A percentile compares a stretch with the other conserved stretches of the same genome.
Conservation (phyloP, 2,329 filamentous ascomycete species). For the Lecanosticta acicola region DNA sequence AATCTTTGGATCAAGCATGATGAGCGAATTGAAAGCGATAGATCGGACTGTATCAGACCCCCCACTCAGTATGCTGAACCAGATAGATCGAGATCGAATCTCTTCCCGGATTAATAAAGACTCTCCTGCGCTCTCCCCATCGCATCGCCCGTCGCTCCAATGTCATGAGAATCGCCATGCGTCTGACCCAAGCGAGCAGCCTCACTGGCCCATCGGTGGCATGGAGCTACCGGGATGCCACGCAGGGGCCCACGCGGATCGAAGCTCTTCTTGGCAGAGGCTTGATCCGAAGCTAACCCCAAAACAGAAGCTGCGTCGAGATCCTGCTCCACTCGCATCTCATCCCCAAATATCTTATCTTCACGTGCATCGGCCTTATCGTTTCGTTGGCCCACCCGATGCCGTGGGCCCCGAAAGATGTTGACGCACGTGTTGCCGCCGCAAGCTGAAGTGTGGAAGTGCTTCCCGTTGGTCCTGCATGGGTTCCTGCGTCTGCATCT, state of each 20-base stretch:
- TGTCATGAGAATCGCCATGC: too few species aligned
- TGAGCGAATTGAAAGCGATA: not conserved
- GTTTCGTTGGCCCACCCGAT: constrained; percentile 3
- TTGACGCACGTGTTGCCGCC: not conserved
- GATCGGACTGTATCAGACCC: too few species aligned
- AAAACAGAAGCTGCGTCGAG: not conserved
- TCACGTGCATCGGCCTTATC: constrained; percentile 4
- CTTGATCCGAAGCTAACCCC: not conserved
- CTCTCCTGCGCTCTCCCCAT: too few species aligned
- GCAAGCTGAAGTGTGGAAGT: not conserved
- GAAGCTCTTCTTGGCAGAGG: constrained; percentile 1
- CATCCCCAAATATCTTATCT: not conserved
- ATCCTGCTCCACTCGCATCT: not conserved
- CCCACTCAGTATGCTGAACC: too few species aligned
- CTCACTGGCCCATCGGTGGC: too few species aligned
- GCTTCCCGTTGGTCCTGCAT: not conserved
- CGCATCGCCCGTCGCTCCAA: too few species aligned
- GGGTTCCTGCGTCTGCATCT: not conserved
- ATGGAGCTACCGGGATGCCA: too few species aligned
- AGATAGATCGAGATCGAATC: too few species aligned
- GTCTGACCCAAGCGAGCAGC: too few species aligned
- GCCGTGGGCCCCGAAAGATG: not conserved
- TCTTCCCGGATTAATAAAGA: too few species aligned
- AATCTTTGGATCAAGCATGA: constrained; percentile 35
- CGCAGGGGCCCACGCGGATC: not conserved